Evolutionary conservation across 1,284 basidiomycete genomes (phyloP), one percentile per base, ranked within the genome.

Genomic region (Cryptococcus depauperatus): DNA sequence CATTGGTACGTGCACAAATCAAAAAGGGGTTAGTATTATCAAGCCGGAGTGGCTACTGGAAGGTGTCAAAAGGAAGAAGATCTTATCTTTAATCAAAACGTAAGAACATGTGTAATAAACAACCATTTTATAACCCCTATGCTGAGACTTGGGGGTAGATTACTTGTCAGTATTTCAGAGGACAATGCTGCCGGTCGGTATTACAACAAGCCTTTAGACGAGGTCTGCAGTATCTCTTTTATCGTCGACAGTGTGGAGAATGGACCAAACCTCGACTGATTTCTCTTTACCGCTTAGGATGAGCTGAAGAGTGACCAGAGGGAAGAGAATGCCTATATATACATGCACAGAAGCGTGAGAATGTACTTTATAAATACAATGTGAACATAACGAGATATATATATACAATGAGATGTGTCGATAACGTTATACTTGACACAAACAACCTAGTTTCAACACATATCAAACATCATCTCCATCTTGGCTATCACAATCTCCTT

Each of bases 21-120:
- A 57, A 61, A 33, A 65, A 29, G 66, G 63, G 1, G 54, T 83
- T 51, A 84, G 87, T 58, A 77, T 92, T 40, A 72, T 93, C 45
- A 80, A 76, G 44, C 85, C 90, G 0, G 70, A 77, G 26, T 95
- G 89, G 88, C 74, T 95, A 40, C 64, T 76, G 35, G 85, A 89
- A 58, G 88, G 82, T n/a, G 75, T 91, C 35, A 72, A 76, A 3
- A 71, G 74, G 25, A 75, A 74, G 13, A 69, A 76, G 44, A 68
- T 75, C 13, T 62, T 81, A 11, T 81, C 85, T 0, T 65, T 89
- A 37, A 74, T 71, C 28, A 80, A 82, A 64, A 83, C 79, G 85
- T 90, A 60, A 37, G 66, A 51, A 48, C 14, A 2, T 2, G 28
- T 32, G 5, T 27, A 19, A 35, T 25, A 9, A 27, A 35, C 44